Base-by-base conservation (phyloP, 345 rosid genomes). In the Lepidium africanum region DNA sequence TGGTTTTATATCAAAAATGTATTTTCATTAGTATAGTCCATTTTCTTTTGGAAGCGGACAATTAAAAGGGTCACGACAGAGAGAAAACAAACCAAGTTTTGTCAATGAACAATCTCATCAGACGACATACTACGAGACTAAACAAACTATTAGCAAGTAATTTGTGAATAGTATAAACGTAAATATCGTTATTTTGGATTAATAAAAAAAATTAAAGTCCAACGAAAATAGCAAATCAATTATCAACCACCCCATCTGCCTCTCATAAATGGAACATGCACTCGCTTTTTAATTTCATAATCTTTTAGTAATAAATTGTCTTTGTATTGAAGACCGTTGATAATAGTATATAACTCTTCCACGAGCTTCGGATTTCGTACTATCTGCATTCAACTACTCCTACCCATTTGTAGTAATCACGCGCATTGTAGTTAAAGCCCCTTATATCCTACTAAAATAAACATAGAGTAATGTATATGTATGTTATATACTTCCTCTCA, bases 161-260 rank as follows among this genome's bases (percentile, higher is more conserved):
- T 63, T 9, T 27, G 43, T 30, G 38, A 8, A 46, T 62, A n/a
- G 42, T 62, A 69, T 41, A 38, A 33, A 55, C 19, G 9, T 32
- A 33, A 12, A 49, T 49, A 42, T 56, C 32, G 65, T 58, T 65
- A 40, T 58, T 65, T 59, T 65, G 55, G 54, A 50, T 41, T 14
- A 33, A 74, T 11, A 33, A 74, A 67, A 74, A 63, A 61, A 74
- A 53, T 35, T 33, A 66, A 23, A 41, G 55, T 50, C 48, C 16
- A 45, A 42, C 76, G 65, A 59, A 58, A 76, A 71, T 74, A 62
- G 47, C 70, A 55, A 37, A 73, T 68, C 54, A 30, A 30, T 30
- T 55, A 73, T 68, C 63, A 74, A 68, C 78, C 2, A 74, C 65
- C 78, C 65, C 74, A 74, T 48, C 67, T 63, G 64, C 65, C 50